Conservation (phyloP, 305 asterid species). For the Striga hermonthica region DNA sequence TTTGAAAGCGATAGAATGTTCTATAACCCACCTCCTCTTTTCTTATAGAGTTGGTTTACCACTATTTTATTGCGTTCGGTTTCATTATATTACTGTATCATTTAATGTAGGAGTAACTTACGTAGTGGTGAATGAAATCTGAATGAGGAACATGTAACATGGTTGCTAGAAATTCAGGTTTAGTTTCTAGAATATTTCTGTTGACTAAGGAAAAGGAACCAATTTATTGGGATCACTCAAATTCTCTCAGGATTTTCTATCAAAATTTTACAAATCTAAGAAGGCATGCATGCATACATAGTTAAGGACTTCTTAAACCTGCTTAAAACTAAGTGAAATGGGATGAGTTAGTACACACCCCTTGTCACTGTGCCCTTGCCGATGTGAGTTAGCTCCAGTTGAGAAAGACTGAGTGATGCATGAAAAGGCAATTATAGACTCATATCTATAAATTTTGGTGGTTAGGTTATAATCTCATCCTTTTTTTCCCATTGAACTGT, state of each 20-base stretch:
- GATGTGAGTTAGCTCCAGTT: neutral
- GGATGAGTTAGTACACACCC: neutral
- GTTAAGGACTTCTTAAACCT: slow-evolving; percentile 9
- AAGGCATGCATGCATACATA: slow-evolving; percentile 7
- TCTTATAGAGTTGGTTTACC: slow-evolving; percentile 20
- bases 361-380: neutral
- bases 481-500: neutral
- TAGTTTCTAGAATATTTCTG: slow-evolving; percentile 10
- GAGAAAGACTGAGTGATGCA: slow-evolving; percentile 11
- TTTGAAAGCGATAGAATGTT: neutral
- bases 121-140: slow-evolving; percentile 9
- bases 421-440: slow-evolving; percentile 19
- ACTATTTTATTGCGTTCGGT: neutral
- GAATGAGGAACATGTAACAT: neutral
- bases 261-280: slow-evolving; percentile 12
- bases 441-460: slow-evolving; percentile 12
- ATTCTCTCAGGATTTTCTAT: neutral
- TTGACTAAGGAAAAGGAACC: neutral
- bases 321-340: slow-evolving; percentile 8
- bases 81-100: neutral
- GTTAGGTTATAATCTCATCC: slow-evolving; percentile 12
- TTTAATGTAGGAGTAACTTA: neutral
- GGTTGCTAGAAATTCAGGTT: neutral
- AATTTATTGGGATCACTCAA: slow-evolving; percentile 19
- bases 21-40: neutral